Conservation (phyloP, 1,284 basidiomycete genomes). For the Puccinia sorghi region DNA sequence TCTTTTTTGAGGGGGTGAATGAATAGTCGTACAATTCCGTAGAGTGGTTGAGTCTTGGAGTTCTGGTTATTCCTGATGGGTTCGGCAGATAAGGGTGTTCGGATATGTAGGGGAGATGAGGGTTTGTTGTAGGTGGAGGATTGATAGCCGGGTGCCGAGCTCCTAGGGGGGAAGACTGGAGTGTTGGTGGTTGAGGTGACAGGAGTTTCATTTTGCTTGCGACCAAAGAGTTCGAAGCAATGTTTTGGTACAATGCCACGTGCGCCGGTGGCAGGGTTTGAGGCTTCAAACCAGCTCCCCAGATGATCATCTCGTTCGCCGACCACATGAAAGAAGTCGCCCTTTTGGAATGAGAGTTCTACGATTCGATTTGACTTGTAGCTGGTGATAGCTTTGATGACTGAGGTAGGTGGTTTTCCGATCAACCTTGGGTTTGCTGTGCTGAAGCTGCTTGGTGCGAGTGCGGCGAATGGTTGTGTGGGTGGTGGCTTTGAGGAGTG, state of each 20-base stretch:
- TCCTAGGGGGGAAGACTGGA: not conserved
- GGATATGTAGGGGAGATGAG: not conserved
- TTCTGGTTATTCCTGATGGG: not conserved
- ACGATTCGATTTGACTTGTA: constrained; percentile 76
- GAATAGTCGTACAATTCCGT: constrained; percentile 27
- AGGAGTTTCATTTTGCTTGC: constrained; percentile 5
- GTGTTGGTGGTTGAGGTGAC: not conserved
- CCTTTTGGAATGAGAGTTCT: constrained; percentile 86
- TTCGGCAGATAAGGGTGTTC: not conserved
- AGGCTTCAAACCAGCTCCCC: constrained; percentile 60
- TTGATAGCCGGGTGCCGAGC: constrained; percentile 14
- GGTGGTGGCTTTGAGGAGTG: not conserved
- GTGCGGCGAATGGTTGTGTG: constrained; percentile 23
- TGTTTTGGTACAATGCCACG: constrained; percentile 83
- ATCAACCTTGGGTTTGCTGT: constrained; percentile 7
- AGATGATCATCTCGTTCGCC: constrained; percentile 66
- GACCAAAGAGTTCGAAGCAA: constrained; percentile 69
- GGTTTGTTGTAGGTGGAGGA: not conserved
- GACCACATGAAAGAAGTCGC: constrained; percentile 97
- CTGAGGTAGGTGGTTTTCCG: constrained; percentile 80
- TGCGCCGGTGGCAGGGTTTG: constrained; percentile 82
- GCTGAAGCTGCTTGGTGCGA: not conserved
- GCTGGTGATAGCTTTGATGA: constrained; percentile 80
- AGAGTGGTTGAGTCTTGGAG: constrained; percentile 39
- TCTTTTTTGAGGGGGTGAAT: not conserved